These are phyloP conservation scores for Gymnopus androsaceus DNA, from an alignment of 1,284 basidiomycete genomes.

Conservation along the genomic window DNA sequence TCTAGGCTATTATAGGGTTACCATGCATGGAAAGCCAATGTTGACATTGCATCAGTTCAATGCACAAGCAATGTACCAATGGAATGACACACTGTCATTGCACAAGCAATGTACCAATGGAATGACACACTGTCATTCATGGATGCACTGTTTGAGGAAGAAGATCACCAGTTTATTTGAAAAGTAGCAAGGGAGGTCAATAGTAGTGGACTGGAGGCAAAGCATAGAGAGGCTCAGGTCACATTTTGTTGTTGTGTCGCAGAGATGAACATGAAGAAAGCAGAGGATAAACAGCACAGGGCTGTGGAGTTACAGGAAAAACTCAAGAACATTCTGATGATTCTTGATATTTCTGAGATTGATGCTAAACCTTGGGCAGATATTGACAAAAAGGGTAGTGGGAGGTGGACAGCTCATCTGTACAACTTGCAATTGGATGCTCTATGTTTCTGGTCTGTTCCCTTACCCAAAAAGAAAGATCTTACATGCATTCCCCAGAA, in stretches of 20 bases:
- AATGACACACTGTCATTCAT: slow-evolving; percentile 17
- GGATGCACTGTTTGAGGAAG: slow-evolving; percentile 7
- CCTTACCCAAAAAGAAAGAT: slow-evolving; percentile 1
- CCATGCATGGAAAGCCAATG: slow-evolving; percentile 6
- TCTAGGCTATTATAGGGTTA: slow-evolving; percentile 19
- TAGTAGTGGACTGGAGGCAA: slow-evolving; percentile 1
- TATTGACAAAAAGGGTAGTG: neutral
- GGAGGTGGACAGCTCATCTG: neutral
- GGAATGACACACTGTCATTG: too few relatives aligned
- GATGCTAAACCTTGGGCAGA: neutral
- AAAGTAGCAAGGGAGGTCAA: slow-evolving; percentile 4
- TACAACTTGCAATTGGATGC: slow-evolving; percentile 4
- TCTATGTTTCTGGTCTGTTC: neutral
- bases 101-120: too few relatives aligned
- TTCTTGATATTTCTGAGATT: neutral
- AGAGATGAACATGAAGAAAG: neutral
- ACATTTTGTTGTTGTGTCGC: neutral
- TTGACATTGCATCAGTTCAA: slow-evolving; percentile 14
- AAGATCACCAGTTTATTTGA: slow-evolving; percentile 12
- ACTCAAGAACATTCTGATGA: neutral
- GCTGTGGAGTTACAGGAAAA: neutral
- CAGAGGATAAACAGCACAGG: neutral
- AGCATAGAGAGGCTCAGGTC: neutral
- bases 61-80: slow-evolving; percentile 14
- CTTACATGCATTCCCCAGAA: slow-evolving; percentile 1